Evolutionary conservation across 371 early-diverging fungal genomes (phyloP).

Genomic region (Actinomortierella ambigua): DNA sequence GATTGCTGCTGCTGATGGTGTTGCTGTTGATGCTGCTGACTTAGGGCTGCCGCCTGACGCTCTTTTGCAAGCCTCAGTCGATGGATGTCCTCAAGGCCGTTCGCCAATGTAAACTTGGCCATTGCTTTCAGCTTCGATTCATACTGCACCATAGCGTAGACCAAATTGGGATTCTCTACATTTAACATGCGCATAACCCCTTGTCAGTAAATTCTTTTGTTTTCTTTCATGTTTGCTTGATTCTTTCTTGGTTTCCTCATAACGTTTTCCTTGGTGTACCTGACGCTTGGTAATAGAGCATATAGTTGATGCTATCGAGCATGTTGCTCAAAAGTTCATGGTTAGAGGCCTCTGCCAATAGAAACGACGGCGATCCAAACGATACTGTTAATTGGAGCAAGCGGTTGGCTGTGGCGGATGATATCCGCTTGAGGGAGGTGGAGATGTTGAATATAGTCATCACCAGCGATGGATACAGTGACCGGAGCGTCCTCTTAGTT

Average conservation of each 20-base stretch:
- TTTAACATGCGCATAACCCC: too few relatives aligned
- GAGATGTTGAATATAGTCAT: conserved; percentile 82
- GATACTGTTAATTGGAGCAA: conserved; percentile 75
- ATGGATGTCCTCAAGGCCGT: conserved; percentile 64
- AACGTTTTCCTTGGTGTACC: too few relatives aligned
- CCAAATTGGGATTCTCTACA: conserved; percentile 74
- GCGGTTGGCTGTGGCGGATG: conserved; percentile 73
- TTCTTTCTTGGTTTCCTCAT: too few relatives aligned
- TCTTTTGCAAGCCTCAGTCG: conserved; percentile 54
- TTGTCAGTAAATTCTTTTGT: too few relatives aligned
- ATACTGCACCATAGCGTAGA: conserved; percentile 79
- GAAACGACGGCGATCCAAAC: conserved; percentile 79
- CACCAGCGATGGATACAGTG: conserved; percentile 79
- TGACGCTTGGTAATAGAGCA: conserved; percentile 80
- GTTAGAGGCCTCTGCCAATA: conserved; percentile 79
- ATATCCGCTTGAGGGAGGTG: conserved; percentile 76
- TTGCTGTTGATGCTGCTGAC: conserved; percentile 8
- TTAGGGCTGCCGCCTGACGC: conserved; percentile 8
- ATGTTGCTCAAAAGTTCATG: conserved; percentile 73
- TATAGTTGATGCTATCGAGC: conserved; percentile 78
- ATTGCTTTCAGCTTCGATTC: conserved; percentile 69
- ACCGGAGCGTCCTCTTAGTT: conserved; percentile 65
- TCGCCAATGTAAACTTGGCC: conserved; percentile 62
- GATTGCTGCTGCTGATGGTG: too few relatives aligned
- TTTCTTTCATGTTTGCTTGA: too few relatives aligned